phyloP scores from a whole-genome alignment of 768 basidiomycete species.

The Leccinum ochraceum region DNA sequence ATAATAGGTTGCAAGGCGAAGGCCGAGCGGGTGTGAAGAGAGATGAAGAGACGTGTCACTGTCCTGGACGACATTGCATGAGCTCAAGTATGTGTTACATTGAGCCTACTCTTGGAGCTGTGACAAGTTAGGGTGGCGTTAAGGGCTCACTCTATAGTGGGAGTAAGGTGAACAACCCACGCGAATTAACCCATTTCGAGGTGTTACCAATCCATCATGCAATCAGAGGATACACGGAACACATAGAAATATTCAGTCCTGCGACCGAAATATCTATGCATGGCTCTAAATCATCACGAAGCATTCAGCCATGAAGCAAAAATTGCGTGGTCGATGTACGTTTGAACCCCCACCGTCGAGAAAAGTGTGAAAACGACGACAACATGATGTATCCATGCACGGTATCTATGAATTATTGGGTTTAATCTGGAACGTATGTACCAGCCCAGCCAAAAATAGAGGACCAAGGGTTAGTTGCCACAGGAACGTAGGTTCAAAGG shows the following conservation, averaged over 20 bases:
- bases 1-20: background rate
- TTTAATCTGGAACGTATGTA: slow-evolving; percentile 74
- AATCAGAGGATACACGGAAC: background rate
- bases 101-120: background rate
- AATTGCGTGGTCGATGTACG: background rate
- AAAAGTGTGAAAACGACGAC: background rate
- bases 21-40: background rate
- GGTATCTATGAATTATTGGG: slow-evolving; percentile 50
- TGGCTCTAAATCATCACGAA: background rate
- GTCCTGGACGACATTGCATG: background rate
- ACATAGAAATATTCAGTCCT: background rate
- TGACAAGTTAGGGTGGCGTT: background rate
- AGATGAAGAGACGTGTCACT: background rate
- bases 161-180: background rate
- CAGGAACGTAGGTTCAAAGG: background rate
- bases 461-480: background rate
- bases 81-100: background rate
- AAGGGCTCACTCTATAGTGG: background rate
- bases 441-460: slow-evolving; percentile 42
- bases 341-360: background rate
- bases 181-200: background rate
- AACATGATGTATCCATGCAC: background rate
- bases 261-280: background rate
- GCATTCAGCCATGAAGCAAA: background rate
- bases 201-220: background rate